Evolutionary conservation across 2,329 filamentous ascomycete genomes (phyloP), one percentile per base, ranked within the genome.

Genomic region (Didymella sp.): DNA sequence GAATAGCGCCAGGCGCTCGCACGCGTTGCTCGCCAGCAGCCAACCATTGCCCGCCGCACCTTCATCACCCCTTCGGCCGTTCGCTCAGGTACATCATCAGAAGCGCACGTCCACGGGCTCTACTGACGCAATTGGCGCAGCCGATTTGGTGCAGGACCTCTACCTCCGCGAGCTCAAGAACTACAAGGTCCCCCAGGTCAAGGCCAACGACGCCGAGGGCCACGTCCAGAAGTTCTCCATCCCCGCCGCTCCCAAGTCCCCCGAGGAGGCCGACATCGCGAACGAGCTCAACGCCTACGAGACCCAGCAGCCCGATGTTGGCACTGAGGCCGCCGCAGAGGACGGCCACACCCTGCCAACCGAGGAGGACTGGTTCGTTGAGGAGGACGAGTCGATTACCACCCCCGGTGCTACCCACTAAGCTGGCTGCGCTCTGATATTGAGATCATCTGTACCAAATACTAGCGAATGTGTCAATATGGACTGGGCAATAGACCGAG

Each of bases 81-180:
- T 73, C 83, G 85, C 76, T 82, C 84, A 82, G 85, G 86, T 87
- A 82, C 74, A 77, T 79, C 69, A 73, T 72, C 67, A 66, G 62
- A 63, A 60, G 62, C 31, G 62, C 63, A 51, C 59, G 54, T 49
- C 40, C 44, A 49, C 21, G 28, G 58, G 35, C 59, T 27, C 50
- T 67, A 69, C 72, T 74, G 66, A 74, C 61, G 46, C 66, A 70
- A 73, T 73, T 72, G 71, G 66, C 54, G 33, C 76, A 98, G 95
- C 91, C 87, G 95, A 99, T 80, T 87, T 96, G 74, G 91, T 99
- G 72, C 95, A 98, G 82, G 94, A 98, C 78, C 87, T 99, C 76
- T 99, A 99, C 85, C 88, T 99, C 71, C 90, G 89, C 79, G 93
- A 98, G 82, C 88, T 99, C 77, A 95, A 94, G 83, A 87, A 87